phyloP scores from a whole-genome alignment of 371 early-diverging fungal genomes.

The Mucor plumbeus region DNA sequence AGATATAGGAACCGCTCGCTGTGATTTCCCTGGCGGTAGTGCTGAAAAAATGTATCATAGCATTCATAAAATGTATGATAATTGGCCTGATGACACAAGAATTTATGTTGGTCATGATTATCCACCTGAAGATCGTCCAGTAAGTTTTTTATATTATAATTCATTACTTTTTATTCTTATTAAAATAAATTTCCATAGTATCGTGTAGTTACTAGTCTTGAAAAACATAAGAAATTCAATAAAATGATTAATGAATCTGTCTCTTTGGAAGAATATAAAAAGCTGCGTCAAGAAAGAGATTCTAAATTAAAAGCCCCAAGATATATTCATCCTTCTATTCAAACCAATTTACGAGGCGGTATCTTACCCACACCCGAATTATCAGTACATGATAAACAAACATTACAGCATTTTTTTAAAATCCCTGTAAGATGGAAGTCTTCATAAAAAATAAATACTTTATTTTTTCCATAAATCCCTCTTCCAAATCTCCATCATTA shows the following conservation, averaged over 20 bases:
- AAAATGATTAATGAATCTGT: constrained; percentile 41
- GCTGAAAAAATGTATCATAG: constrained; percentile 46
- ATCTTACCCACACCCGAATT: constrained; percentile 30
- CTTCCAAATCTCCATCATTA: too few species aligned
- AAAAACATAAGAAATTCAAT: constrained; percentile 43
- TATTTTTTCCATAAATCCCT: background rate
- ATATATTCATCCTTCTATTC: constrained; percentile 54
- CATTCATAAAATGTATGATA: constrained; percentile 45
- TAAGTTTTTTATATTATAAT: constrained; percentile 18
- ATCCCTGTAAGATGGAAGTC: constrained; percentile 20
- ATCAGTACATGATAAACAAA: constrained; percentile 22
- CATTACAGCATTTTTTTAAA: constrained; percentile 28
- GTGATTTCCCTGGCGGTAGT: constrained; percentile 59
- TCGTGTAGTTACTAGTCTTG: constrained; percentile 32
- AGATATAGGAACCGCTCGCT: constrained; percentile 55
- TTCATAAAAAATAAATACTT: background rate
- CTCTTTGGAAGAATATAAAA: constrained; percentile 34
- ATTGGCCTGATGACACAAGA: constrained; percentile 52
- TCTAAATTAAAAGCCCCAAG: constrained; percentile 40
- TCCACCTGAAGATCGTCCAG: constrained; percentile 39
- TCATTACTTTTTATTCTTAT: background rate
- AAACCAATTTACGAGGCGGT: constrained; percentile 39
- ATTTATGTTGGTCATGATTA: constrained; percentile 56
- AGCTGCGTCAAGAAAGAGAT: constrained; percentile 42
- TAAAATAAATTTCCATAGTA: constrained; percentile 25